Evolutionary conservation across 2,329 filamentous ascomycete species (phyloP), one percentile per base, ranked within the genome.

Genomic region (Cercospora citrullina): DNA sequence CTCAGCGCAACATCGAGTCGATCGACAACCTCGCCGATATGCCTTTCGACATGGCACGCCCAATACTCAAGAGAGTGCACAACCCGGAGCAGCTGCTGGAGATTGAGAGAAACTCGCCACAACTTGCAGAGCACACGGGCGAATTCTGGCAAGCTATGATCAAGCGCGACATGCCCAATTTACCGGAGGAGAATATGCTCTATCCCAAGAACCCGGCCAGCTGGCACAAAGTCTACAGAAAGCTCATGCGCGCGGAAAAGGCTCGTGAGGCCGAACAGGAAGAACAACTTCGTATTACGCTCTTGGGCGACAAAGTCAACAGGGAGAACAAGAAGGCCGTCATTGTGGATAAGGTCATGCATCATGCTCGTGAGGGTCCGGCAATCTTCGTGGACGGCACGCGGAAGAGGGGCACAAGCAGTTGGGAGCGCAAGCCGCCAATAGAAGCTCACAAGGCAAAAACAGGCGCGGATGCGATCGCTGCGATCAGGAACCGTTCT

Each of bases 121-220:
- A 96, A 71, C 85, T 97, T 62, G 84, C 87, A 69, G 87, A 88
- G 42, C 84, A 91, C 65, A 89, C 89, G 45, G 85, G 82, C 21
- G 90, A 93, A 73, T 82, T 94, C 69, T 97, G 94, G 94, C 80
- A 88, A 51, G 86, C 87, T 30, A 87, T 97, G 75, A 95, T 98
- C 78, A 86, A 87, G 62, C 87, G 89, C 59, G 89, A 97, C 74
- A 91, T 97, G 69, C 88, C 89, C 1, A 81, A 87, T 65, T 90
- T 88, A 78, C 16, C 61, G 28, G 58, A 65, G 23, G 59, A 83
- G 48, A 88, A 90, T 76, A 86, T 87, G 28, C 87, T 89, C 72
- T 82, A 87, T 26, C 91, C 91, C 0, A 84, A 85, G 65, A 85
- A 92, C 70, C 87, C 90, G 0, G 83, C 83, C 39, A 88, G 88